Base-by-base conservation (phyloP, 352 stramenopile genomes). In the Globisporangium takayamanum region DNA sequence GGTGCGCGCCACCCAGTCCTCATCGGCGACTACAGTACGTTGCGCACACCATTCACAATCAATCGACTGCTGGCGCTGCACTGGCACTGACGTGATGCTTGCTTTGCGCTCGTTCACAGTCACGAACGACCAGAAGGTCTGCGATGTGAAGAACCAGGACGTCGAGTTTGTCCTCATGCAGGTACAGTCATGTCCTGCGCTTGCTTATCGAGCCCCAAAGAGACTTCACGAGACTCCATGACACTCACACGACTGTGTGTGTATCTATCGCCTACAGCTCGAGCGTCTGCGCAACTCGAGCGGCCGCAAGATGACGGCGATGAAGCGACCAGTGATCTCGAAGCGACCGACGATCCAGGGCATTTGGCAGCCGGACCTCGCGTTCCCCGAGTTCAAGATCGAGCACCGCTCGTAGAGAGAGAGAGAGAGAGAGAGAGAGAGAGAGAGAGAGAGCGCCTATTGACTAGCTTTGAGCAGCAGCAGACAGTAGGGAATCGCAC, bases 101-200 rank as follows among this genome's bases (percentile, higher is more conserved):
- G 18, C 2, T 20, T 46, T 25, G 36, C 46, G 30, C 14, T 47
- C 39, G 47, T 11, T 42, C 60, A 25, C 48, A 94, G 84, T 95
- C 70, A 92, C 81, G 59, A 76, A 83, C 57, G 60, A 89, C 60
- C 79, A 68, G 50, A 95, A 95, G 69, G 86, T 95, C 16, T 77
- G 78, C 56, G 86, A 95, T 57, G 78, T 95, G 41, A 95, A 95
- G 78, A 95, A 95, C 77, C 74, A 93, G 72, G 81, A 95, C 18
- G 80, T 92, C 49, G 60, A 74, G 37, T 89, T 90, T 52, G 85
- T 95, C 46, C 61, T 95, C 67, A 78, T 73, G 63, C 84, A 91
- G 81, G 83, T 93, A 50, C 62, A 69, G n/a, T 14, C 5, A 12
- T 53, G 46, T 5, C 44, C 14, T 22, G 26, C 36, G 11, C 14